These are phyloP conservation scores for Yarrowia divulgata DNA, from an alignment of 805 yeast genomes.

Conservation along the genomic window DNA sequence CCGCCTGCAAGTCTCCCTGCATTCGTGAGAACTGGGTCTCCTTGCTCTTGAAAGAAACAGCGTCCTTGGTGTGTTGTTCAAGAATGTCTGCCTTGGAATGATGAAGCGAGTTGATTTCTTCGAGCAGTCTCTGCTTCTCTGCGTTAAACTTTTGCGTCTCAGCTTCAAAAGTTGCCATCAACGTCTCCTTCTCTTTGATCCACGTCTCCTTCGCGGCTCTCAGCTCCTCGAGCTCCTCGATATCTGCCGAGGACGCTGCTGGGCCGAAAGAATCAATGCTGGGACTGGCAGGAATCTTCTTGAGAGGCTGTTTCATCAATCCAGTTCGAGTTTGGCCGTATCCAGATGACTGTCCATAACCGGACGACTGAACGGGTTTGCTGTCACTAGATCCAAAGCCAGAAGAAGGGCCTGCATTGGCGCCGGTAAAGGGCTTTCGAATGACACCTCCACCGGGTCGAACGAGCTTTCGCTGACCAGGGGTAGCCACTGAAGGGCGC, in stretches of 20 bases:
- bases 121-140: slow-evolving; percentile 49
- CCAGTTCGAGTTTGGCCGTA: slow-evolving; percentile 29
- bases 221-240: slow-evolving; percentile 59
- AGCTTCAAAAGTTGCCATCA: slow-evolving; percentile 48
- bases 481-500: slow-evolving; percentile 35
- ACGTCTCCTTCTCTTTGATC: slow-evolving; percentile 53
- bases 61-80: slow-evolving; percentile 60
- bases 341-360: slow-evolving; percentile 32
- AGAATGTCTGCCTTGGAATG: slow-evolving; percentile 50
- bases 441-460: slow-evolving; percentile 16
- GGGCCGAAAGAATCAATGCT: slow-evolving; percentile 17
- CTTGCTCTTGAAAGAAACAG: slow-evolving; percentile 64
- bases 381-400: slow-evolving; percentile 14
- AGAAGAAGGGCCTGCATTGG: slow-evolving; percentile 10
- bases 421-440: background rate
- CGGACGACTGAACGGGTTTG: slow-evolving; percentile 22
- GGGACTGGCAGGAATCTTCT: slow-evolving; percentile 27
- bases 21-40: slow-evolving; percentile 72
- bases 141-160: slow-evolving; percentile 48
- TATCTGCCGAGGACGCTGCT: slow-evolving; percentile 47
- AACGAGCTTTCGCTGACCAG: slow-evolving; percentile 25
- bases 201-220: slow-evolving; percentile 58
- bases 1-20: slow-evolving; percentile 66
- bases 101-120: slow-evolving; percentile 52
- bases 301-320: slow-evolving; percentile 41